These are phyloP conservation scores for Cytospora piceicola DNA, from an alignment of 2,329 filamentous ascomycete species.

Conservation along the genomic window DNA sequence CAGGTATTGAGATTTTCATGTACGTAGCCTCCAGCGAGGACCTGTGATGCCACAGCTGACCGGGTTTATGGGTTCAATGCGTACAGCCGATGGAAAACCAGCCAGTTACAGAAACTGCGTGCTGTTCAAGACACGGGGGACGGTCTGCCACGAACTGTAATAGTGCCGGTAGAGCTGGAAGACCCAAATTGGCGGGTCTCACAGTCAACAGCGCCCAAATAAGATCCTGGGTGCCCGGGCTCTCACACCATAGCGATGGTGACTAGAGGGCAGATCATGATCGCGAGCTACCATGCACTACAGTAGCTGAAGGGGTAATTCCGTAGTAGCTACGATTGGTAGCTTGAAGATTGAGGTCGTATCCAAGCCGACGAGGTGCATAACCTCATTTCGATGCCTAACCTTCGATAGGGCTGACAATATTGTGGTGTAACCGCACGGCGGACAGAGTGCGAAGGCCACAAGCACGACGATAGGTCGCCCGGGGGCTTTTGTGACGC, in stretches of 20 bases:
- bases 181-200: not conserved
- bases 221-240: not conserved
- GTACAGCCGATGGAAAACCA: slow-evolving; percentile 12
- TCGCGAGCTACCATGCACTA: not conserved
- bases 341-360: not conserved
- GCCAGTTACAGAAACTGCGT: not conserved
- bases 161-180: slow-evolving; percentile 1
- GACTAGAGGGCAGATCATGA: not conserved
- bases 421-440: slow-evolving; percentile 1
- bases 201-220: slow-evolving; percentile 8
- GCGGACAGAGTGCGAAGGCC: not conserved
- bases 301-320: not conserved
- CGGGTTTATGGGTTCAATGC: slow-evolving; percentile 6
- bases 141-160: slow-evolving; percentile 11
- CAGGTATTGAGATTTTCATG: not conserved
- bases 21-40: slow-evolving; percentile 3
- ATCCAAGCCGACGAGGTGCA: not conserved
- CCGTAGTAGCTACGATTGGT: not conserved
- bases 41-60: not conserved
- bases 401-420: not conserved
- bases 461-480: not conserved
- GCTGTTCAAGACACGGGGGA: slow-evolving; percentile 10
- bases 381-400: not conserved
- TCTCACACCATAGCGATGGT: not conserved
- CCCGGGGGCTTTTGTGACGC: not conserved